phyloP scores from a whole-genome alignment of 805 yeast species.

The Tetrapisispora iriomotensis region DNA sequence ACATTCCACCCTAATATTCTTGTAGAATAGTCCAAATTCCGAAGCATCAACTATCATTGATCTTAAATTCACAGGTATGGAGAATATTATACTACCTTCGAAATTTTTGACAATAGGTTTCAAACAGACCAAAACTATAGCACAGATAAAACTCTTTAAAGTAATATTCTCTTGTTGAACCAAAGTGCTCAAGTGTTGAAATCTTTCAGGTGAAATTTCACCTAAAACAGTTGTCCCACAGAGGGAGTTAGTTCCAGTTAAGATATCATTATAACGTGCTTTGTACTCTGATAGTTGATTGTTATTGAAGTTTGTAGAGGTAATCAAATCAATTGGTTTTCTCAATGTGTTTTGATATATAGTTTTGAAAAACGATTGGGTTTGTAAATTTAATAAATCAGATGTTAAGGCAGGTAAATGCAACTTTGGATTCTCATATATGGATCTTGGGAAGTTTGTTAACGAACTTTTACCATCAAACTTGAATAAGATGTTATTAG shows the following conservation, averaged over 20 bases:
- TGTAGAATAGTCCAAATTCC: conserved; percentile 18
- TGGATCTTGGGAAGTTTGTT: conserved; percentile 16
- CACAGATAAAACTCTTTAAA: conserved; percentile 20
- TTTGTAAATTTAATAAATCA: conserved; percentile 18
- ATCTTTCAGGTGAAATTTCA: neutral
- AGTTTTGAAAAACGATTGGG: conserved; percentile 22
- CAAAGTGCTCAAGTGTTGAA: neutral
- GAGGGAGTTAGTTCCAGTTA: conserved; percentile 10
- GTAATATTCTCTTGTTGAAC: conserved; percentile 13
- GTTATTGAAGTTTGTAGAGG: conserved; percentile 5
- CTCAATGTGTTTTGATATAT: conserved; percentile 17
- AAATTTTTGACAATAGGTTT: conserved; percentile 16
- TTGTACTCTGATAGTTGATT: conserved; percentile 5
- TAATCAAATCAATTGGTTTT: conserved; percentile 18
- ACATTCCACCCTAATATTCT: conserved; percentile 19
- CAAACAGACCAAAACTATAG: conserved; percentile 22
- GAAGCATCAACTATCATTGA: conserved; percentile 6
- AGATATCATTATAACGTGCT: conserved; percentile 7
- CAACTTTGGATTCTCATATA: conserved; percentile 19
- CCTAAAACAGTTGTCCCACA: conserved; percentile 20
- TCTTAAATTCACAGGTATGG: conserved; percentile 20
- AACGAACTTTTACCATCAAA: neutral
- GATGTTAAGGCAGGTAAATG: conserved; percentile 19
- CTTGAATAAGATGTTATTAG: neutral
- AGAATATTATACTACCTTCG: conserved; percentile 14